Percentiles rank a stretch among this genome's conserved stretches.
Evolutionary conservation across 2,329 filamentous ascomycete genomes (phyloP).

Genomic region (Neofusicoccum kwambonambiense): DNA sequence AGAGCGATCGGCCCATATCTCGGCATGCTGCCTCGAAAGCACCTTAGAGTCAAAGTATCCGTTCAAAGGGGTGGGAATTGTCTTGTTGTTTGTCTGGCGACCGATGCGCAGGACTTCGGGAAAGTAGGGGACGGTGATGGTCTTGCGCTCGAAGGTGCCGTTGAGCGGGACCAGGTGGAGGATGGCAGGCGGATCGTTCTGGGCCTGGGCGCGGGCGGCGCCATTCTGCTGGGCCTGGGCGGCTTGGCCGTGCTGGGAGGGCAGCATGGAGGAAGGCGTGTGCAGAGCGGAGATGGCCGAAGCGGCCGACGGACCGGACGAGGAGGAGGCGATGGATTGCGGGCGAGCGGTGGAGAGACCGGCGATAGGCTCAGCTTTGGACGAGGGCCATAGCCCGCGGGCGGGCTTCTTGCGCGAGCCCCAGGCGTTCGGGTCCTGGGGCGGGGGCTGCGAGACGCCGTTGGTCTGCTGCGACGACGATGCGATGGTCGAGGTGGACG

Average conservation of each 20-base stretch:
- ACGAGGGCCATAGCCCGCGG: conserved; percentile 62
- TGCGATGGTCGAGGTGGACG: conserved; percentile 65
- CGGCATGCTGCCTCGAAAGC: conserved; percentile 90
- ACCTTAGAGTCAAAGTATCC: conserved; percentile 99
- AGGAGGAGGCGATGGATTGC: conserved; percentile 59
- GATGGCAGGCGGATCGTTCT: conserved; percentile 67
- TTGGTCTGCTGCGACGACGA: conserved; percentile 62
- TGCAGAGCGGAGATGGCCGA: conserved; percentile 64
- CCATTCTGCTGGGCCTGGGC: conserved; percentile 61
- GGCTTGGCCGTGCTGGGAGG: conserved; percentile 68
- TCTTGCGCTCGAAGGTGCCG: conserved; percentile 95
- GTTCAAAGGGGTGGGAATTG: conserved; percentile 83
- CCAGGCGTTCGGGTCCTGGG: conserved; percentile 31
- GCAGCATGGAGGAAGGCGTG: conserved; percentile 60
- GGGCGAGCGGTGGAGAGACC: conserved; percentile 61
- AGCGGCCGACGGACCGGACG: conserved; percentile 58
- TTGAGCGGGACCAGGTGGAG: conserved; percentile 88
- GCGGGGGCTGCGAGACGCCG: conserved; percentile 49
- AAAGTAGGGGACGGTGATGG: conserved; percentile 86
- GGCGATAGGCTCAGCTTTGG: conserved; percentile 65
- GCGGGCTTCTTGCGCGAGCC: conserved; percentile 51
- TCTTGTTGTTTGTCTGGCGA: conserved; percentile 95
- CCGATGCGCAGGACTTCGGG: conserved; percentile 96
- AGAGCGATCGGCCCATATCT: conserved; percentile 82
- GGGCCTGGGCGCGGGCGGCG: conserved; percentile 40